Conservation (phyloP, 148 eudicot genomes). For the Dianthus caryophyllus region DNA sequence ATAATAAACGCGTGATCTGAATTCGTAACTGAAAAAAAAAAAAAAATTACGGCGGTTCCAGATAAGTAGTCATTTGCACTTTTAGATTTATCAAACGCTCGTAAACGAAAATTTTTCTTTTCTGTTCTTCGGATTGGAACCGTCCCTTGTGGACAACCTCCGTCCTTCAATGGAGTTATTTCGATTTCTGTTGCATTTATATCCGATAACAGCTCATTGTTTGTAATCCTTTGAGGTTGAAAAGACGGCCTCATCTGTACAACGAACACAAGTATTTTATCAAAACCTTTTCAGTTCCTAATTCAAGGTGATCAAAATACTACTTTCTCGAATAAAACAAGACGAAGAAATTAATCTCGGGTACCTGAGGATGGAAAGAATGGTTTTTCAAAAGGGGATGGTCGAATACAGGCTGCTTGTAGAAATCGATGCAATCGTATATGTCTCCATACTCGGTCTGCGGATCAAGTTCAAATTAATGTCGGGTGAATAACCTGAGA, state of each 20-base stretch:
- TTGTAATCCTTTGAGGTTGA: constrained; percentile 4
- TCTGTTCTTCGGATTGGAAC: constrained; percentile 19
- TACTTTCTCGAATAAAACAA: no score
- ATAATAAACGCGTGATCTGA: no score
- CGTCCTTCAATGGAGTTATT: constrained; percentile 7
- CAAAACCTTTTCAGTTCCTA: no score
- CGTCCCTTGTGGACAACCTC: constrained; percentile 19
- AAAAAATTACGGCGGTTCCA: constrained; percentile 13
- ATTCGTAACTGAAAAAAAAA: neutral
- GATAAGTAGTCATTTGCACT: constrained; percentile 10
- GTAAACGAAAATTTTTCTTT: neutral
- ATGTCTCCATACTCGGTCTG: constrained; percentile 15
- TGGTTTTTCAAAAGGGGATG: constrained; percentile 21
- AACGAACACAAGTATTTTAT: neutral
- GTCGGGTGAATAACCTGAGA: neutral
- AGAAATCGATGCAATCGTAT: constrained; percentile 25
- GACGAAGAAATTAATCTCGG: no score
- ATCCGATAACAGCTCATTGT: neutral
- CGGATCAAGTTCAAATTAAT: neutral
- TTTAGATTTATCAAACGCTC: neutral
- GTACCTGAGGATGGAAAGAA: constrained; percentile 19
- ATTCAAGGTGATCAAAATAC: no score
- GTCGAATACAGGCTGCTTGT: constrained; percentile 22
- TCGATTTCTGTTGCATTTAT: neutral
- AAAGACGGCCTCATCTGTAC: constrained; percentile 18